These are phyloP conservation scores for Ulmus americana DNA, from an alignment of 331 rosid species.

Conservation along the genomic window DNA sequence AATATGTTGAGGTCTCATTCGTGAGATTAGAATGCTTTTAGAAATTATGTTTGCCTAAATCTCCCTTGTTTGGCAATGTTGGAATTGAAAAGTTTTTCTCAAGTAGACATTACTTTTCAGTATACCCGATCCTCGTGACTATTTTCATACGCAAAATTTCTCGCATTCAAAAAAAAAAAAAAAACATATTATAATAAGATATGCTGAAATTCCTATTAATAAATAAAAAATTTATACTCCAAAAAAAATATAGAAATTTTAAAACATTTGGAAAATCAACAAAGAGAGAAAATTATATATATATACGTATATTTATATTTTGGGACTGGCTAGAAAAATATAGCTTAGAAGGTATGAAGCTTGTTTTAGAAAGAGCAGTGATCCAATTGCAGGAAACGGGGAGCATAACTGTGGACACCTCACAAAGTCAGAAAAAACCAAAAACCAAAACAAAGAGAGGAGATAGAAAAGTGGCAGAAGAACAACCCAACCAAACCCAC, in stretches of 20 bases:
- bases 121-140: no score
- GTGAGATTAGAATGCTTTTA: no score
- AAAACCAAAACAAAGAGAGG: constrained; percentile 36
- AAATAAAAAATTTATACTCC: not conserved
- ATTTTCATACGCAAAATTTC: no score
- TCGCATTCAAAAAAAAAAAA: no score
- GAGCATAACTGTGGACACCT: constrained; percentile 46
- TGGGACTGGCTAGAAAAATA: not conserved
- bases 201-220: not conserved
- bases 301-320: not conserved
- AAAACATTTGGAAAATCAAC: not conserved
- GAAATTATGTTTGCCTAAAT: no score
- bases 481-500: constrained; percentile 37
- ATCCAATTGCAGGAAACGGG: constrained; percentile 29
- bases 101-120: no score
- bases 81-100: no score
- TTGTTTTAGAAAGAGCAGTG: not conserved
- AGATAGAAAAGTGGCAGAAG: constrained; percentile 46
- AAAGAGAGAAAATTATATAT: not conserved
- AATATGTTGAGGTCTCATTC: no score
- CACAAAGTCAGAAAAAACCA: constrained; percentile 33
- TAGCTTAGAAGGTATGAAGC: not conserved
- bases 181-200: no score
- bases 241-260: not conserved
- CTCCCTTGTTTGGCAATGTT: no score